Evolutionary conservation across 371 early-diverging fungal genomes (phyloP), one percentile per base, ranked within the genome.

Genomic region (Zychaea mexicana): DNA sequence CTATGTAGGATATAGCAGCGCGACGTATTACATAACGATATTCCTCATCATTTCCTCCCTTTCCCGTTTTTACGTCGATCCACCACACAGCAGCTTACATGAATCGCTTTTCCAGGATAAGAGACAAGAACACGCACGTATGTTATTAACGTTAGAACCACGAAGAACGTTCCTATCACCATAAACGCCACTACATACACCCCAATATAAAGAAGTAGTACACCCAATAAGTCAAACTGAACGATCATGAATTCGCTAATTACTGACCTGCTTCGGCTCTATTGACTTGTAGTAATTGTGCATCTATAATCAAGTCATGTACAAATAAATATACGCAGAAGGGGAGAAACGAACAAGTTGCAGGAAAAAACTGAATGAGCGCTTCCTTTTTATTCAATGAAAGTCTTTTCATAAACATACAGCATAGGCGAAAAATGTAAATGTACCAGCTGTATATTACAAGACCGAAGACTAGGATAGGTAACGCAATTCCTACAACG

Each of bases 401-500:
- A 45, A 10, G 24, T 10, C 12, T 15, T 31, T 6, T 12, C 15
- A 42, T 13, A 19, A 17, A 66, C 70, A 55, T 79, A 86, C 87
- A 74, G 62, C 85, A 83, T n/a, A 82, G 64, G 17, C 83, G 77
- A 58, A 82, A 77, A 7, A 81, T 78, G 52, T 80, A 84, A 54
- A 75, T 72, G 57, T 84, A 86, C 76, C 84, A 86, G 7, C 77
- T 70, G 65, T 81, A 81, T 1, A 70, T 67, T 17, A 81, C 26
- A 55, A 81, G 30, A 19, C 71, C 79, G 32, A 66, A 62, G 1
- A 74, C 77, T 4, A 81, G 60, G 33, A 77, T 28, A 24, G 77
- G 82, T 17, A 81, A 66, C 42, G 75, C 55, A 22, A 62, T 52
- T 0, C 73, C 69, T 27, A 66, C 71, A 2, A 36, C 36, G 26